Evolutionary conservation across 2,329 filamentous ascomycete species (phyloP), one percentile per base, ranked within the genome.

Genomic region (Trichoderma atroviride): DNA sequence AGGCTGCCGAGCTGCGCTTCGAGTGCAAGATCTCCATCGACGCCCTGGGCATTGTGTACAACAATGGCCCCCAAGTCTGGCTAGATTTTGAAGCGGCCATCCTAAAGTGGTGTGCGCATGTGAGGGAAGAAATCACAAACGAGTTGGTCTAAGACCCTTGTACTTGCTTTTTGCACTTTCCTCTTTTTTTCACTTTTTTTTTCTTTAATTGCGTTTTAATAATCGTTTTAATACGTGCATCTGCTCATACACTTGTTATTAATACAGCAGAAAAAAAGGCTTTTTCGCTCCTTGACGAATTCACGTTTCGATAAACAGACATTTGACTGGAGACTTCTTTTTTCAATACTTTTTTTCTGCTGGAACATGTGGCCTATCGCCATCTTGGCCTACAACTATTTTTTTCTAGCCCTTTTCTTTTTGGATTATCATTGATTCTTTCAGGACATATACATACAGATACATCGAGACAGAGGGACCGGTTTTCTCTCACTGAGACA

Each of bases 1-100:
- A 99, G 83, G 96, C 95, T 1, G 94, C 94, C 9, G 94, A 99
- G 81, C 85, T 98, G 70, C 89, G 96, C 68, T 99, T 95, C 90
- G 96, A 98, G 80, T 88, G 94, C 50, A 87, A 92, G 74, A 84
- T 98, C 63, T 88, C 91, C 72, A 86, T 97, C 66, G 93, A 97
- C 76, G 93, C 95, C 27, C 90, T 96, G 80, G 93, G 91, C 33
- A 87, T 97, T 9, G 94, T 97, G 27, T 91, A 94, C 76, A 91
- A 90, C 76, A 90, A 85, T 70, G 85, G 87, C 61, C 85, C 85
- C 1, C 85, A 88, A 65, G 89, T 89, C 14, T 97, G 94, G 94
- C 83, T 86, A 63, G 87, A 90, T 68, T 96, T 99, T 72, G 94
- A 99, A 78, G 84, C 87, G 6, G 94, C 94, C 33, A 85, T 99